phyloP scores from a whole-genome alignment of 306 rosid species.

The Cucurbita pepo region DNA sequence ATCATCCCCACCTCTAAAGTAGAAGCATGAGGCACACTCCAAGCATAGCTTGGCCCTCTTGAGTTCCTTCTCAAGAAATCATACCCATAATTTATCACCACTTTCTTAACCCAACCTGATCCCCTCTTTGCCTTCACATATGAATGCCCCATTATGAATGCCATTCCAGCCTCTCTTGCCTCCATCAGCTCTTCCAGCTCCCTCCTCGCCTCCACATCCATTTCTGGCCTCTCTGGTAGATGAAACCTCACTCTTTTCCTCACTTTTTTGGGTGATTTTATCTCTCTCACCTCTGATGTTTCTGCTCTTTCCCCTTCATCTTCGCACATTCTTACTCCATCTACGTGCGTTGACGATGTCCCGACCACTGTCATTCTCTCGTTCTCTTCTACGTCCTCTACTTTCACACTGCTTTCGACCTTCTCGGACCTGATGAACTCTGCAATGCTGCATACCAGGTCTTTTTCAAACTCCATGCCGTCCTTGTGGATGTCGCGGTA shows the following conservation, averaged over 20 bases:
- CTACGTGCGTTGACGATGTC: constrained; percentile 44
- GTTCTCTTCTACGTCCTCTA: constrained; percentile 27
- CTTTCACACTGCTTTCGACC: constrained; percentile 18
- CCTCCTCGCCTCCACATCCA: constrained; percentile 33
- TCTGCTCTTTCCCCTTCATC: constrained; percentile 21
- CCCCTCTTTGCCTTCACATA: constrained; percentile 88
- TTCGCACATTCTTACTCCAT: constrained; percentile 57
- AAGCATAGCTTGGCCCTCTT: constrained; percentile 75
- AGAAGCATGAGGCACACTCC: constrained; percentile 80
- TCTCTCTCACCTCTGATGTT: constrained; percentile 52
- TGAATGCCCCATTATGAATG: constrained; percentile 88
- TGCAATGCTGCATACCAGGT: constrained; percentile 73
- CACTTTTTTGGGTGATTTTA: constrained; percentile 30
- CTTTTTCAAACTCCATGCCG: constrained; percentile 73
- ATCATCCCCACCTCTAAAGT: constrained; percentile 95
- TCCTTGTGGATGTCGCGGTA: constrained; percentile 81
- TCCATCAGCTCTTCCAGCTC: constrained; percentile 82
- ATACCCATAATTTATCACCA: constrained; percentile 67
- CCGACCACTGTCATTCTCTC: constrained; percentile 88
- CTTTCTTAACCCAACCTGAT: constrained; percentile 62
- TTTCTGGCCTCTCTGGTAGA: constrained; percentile 56
- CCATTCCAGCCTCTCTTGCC: constrained; percentile 92
- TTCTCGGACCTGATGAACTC: constrained; percentile 68
- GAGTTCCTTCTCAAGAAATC: constrained; percentile 91
- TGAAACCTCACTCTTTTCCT: constrained; percentile 73